A percentile compares a stretch with the other conserved stretches of the same genome.
These are phyloP conservation scores for Dimargaris verticillata DNA, from an alignment of 192 early-diverging fungal genomes.

Conservation along the genomic window DNA sequence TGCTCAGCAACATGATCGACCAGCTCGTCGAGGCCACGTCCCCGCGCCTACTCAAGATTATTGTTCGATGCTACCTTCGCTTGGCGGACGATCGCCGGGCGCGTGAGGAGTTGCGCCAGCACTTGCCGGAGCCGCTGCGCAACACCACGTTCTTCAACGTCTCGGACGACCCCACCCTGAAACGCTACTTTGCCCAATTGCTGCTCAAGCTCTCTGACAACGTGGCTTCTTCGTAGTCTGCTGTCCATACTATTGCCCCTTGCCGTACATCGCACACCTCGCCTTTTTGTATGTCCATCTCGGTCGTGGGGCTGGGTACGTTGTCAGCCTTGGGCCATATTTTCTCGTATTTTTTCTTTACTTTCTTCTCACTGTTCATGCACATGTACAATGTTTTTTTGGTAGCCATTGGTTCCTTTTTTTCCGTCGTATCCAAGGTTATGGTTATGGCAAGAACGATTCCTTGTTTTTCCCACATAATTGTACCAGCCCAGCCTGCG, in stretches of 20 bases:
- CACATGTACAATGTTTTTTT: no score
- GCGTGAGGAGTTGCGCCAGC: conserved; percentile 77
- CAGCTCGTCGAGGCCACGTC: conserved; percentile 77
- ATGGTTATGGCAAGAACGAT: no score
- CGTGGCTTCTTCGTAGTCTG: neutral
- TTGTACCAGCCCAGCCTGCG: no score
- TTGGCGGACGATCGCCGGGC: conserved; percentile 87
- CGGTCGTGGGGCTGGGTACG: no score
- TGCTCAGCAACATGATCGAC: conserved; percentile 82
- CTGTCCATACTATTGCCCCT: neutral
- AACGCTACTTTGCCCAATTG: conserved; percentile 11
- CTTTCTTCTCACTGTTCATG: no score
- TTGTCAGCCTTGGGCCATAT: no score
- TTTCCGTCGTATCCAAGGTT: no score
- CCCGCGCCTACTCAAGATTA: conserved; percentile 80
- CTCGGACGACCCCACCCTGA: conserved; percentile 9
- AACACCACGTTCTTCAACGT: conserved; percentile 73
- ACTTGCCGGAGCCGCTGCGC: conserved; percentile 71
- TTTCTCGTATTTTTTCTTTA: no score
- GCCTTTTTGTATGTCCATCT: no score
- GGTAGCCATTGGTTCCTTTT: no score
- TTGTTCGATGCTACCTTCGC: conserved; percentile 80
- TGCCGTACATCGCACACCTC: neutral
- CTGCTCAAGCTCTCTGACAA: conserved; percentile 9
- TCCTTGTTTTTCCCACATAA: no score